phyloP scores from a whole-genome alignment of 495 filamentous ascomycete species.

The Hypoxylon lienhwacheense region DNA sequence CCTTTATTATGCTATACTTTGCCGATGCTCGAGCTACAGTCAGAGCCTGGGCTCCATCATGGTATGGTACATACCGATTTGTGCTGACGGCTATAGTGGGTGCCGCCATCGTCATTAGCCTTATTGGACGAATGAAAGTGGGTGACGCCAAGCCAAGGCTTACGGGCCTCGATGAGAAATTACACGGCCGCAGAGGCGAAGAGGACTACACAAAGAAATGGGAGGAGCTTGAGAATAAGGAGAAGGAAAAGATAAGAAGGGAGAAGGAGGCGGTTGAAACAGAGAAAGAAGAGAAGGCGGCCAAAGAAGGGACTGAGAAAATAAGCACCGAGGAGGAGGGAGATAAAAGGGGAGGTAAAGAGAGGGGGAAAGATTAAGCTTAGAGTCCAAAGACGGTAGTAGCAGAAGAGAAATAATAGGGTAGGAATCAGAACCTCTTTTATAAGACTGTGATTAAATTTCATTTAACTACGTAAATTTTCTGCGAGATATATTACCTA shows the following conservation, averaged over 20 bases:
- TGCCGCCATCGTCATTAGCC: slow-evolving; percentile 76
- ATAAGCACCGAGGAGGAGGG: slow-evolving; percentile 7
- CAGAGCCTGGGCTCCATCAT: slow-evolving; percentile 81
- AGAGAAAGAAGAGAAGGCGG: slow-evolving; percentile 41
- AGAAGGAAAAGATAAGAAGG: slow-evolving; percentile 51
- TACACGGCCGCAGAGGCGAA: slow-evolving; percentile 51
- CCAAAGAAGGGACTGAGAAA: slow-evolving; percentile 34
- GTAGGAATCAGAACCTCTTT: slow-evolving; percentile 1
- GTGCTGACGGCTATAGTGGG: slow-evolving; percentile 94
- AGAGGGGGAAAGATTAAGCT: slow-evolving; percentile 2
- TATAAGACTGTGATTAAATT: not conserved
- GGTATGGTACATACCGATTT: slow-evolving; percentile 95
- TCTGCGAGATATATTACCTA: too few relatives aligned
- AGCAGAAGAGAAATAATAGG: slow-evolving; percentile 21
- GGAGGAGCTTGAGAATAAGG: slow-evolving; percentile 59
- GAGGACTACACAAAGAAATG: slow-evolving; percentile 64
- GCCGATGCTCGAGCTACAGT: slow-evolving; percentile 75
- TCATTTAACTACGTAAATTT: too few relatives aligned
- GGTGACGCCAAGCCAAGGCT: slow-evolving; percentile 53
- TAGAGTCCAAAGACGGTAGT: slow-evolving; percentile 2
- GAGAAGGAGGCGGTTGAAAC: slow-evolving; percentile 45
- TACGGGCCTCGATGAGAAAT: slow-evolving; percentile 59
- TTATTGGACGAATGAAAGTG: slow-evolving; percentile 87
- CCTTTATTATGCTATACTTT: slow-evolving; percentile 89
- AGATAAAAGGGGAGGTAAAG: not conserved